phyloP scores from a whole-genome alignment of 78 protist species.

The Dictyostelium firmibasis region DNA sequence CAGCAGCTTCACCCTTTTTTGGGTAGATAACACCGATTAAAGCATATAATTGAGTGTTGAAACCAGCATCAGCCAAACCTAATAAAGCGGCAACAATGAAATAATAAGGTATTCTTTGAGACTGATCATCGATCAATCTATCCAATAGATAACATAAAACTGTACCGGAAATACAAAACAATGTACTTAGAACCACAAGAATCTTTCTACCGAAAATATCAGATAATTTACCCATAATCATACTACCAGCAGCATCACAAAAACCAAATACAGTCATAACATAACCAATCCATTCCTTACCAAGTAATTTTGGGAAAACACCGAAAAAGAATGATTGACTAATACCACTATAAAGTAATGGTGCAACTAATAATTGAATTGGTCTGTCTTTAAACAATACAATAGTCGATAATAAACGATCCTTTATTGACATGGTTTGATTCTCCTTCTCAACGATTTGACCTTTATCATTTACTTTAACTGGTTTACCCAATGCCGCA shows the following conservation, averaged over 20 bases:
- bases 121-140: background rate
- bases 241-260: constrained; percentile 55
- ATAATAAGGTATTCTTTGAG: background rate
- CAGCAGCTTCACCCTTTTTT: constrained; percentile 51
- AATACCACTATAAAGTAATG: constrained; percentile 63
- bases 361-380: constrained; percentile 12
- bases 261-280: constrained; percentile 61
- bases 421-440: background rate
- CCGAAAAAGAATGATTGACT: constrained; percentile 70
- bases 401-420: constrained; percentile 15
- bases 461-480: background rate
- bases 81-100: constrained; percentile 47
- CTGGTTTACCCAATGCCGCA: constrained; percentile 14
- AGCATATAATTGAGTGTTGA: constrained; percentile 59
- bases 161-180: constrained; percentile 27
- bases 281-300: constrained; percentile 21
- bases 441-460: background rate
- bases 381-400: constrained; percentile 42
- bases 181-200: background rate
- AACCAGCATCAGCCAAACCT: constrained; percentile 73
- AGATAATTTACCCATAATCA: constrained; percentile 19
- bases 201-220: constrained; percentile 50
- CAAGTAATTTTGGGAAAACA: constrained; percentile 31
- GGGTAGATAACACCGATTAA: constrained; percentile 48
- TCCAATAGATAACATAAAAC: background rate